phyloP scores from a whole-genome alignment of 805 yeast genomes.

The Teunomyces lycoperdinae region DNA sequence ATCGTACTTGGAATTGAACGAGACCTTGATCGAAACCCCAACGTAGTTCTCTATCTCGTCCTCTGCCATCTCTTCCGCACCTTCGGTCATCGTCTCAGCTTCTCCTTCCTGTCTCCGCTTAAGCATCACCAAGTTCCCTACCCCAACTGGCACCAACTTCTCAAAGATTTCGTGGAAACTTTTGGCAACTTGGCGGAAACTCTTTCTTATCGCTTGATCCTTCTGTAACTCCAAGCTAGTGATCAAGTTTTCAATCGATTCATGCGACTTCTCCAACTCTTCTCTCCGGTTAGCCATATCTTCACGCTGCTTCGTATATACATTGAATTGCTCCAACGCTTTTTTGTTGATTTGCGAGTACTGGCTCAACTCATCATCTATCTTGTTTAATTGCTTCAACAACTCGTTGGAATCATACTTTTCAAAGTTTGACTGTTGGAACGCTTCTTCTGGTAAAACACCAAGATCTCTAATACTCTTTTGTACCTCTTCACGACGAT shows the following conservation, averaged over 20 bases:
- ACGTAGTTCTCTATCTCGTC: constrained; percentile 53
- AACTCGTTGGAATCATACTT: constrained; percentile 50
- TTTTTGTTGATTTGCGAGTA: constrained; percentile 82
- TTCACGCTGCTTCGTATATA: constrained; percentile 69
- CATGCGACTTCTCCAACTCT: constrained; percentile 68
- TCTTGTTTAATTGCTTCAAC: constrained; percentile 48
- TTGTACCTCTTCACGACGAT: constrained; percentile 69
- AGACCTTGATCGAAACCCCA: constrained; percentile 84
- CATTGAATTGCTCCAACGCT: constrained; percentile 79
- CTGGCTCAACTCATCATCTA: constrained; percentile 56
- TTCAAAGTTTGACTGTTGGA: constrained; percentile 42
- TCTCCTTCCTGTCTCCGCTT: constrained; percentile 19
- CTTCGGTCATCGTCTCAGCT: constrained; percentile 14
- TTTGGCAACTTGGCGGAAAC: constrained; percentile 72
- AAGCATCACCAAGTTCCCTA: constrained; percentile 70
- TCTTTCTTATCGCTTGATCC: constrained; percentile 73
- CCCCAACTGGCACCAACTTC: constrained; percentile 78
- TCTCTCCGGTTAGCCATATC: constrained; percentile 61
- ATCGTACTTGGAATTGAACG: constrained; percentile 81
- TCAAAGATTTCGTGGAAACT: constrained; percentile 76
- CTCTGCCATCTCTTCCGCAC: constrained; percentile 13
- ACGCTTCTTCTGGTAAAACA: constrained; percentile 84
- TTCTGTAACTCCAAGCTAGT: constrained; percentile 70
- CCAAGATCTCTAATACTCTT: constrained; percentile 79
- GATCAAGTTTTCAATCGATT: constrained; percentile 71